A percentile compares a stretch with the other conserved stretches of the same genome.
phyloP scores from a whole-genome alignment of 805 yeast genomes.

The Naumovozyma baii region DNA sequence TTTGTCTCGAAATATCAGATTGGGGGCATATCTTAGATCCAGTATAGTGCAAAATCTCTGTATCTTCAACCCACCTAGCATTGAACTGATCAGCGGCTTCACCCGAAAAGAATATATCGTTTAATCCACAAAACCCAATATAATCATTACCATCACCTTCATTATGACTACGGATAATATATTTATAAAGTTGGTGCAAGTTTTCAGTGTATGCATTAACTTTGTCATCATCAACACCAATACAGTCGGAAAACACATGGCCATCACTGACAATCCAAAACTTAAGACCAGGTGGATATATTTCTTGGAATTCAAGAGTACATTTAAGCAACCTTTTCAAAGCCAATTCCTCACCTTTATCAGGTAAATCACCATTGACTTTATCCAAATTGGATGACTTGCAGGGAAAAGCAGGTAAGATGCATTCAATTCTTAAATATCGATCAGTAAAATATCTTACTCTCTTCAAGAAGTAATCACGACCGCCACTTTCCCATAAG shows the following conservation, averaged over 20 bases:
- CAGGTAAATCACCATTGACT: constrained; percentile 42
- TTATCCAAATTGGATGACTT: constrained; percentile 49
- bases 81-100: constrained; percentile 20
- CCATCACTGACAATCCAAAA: constrained; percentile 54
- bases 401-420: constrained; percentile 57
- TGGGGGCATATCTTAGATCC: constrained; percentile 32
- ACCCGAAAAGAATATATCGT: constrained; percentile 32
- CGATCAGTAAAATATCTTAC: constrained; percentile 42
- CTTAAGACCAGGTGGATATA: constrained; percentile 48
- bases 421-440: constrained; percentile 41
- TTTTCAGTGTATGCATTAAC: constrained; percentile 41
- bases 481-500: constrained; percentile 42
- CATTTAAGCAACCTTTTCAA: constrained; percentile 31
- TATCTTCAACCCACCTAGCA: constrained; percentile 24
- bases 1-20: constrained; percentile 34
- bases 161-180: constrained; percentile 18
- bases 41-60: constrained; percentile 30
- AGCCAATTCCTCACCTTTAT: constrained; percentile 43
- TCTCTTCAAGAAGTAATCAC: constrained; percentile 34
- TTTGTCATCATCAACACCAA: constrained; percentile 48
- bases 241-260: constrained; percentile 55
- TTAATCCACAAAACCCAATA: constrained; percentile 35
- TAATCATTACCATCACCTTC: constrained; percentile 14
- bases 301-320: constrained; percentile 25
- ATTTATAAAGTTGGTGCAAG: constrained; percentile 36